Percentiles rank a stretch among this genome's conserved stretches.
These are phyloP conservation scores for Leccinum fallax DNA, from an alignment of 1,284 basidiomycete genomes.

Conservation along the genomic window DNA sequence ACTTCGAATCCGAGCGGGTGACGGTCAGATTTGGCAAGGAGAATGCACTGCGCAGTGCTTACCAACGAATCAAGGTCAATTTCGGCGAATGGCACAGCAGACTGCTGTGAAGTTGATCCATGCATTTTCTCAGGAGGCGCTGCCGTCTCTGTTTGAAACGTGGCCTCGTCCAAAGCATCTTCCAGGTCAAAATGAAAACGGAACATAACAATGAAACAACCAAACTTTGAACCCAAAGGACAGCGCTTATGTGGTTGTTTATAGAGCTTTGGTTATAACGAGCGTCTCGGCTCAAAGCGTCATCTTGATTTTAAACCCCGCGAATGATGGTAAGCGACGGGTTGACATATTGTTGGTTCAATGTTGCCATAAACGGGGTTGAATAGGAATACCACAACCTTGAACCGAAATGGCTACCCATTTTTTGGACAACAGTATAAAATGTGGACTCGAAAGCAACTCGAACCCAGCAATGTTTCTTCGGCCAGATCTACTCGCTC, in stretches of 20 bases:
- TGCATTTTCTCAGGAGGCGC: constrained; percentile 2
- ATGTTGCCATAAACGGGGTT: constrained; percentile 3
- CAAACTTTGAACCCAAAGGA: not conserved
- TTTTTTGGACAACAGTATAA: constrained; percentile 4
- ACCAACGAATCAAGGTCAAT: constrained; percentile 40
- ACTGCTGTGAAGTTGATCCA: constrained; percentile 6
- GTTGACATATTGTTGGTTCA: not conserved
- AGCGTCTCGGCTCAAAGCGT: not conserved
- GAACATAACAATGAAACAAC: constrained; percentile 39
- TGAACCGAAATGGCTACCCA: not conserved
- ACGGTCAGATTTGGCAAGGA: constrained; percentile 8
- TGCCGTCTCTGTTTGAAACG: constrained; percentile 1
- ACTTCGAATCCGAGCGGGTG: constrained; percentile 24
- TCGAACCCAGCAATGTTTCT: not conserved
- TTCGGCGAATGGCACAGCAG: constrained; percentile 34
- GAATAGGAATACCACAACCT: constrained; percentile 12
- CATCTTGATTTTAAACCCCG: not conserved
- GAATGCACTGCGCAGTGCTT: constrained; percentile 15
- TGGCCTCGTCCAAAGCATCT: constrained; percentile 42
- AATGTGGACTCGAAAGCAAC: not conserved
- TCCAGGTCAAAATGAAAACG: constrained; percentile 63
- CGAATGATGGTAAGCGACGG: not conserved
- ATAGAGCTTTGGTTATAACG: not conserved
- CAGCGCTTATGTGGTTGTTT: not conserved
- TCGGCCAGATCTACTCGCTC: not conserved